A percentile compares a stretch with the other conserved stretches of the same genome.
phyloP scores from a whole-genome alignment of 2,329 filamentous ascomycete species.

The Alternaria ventricosa region DNA sequence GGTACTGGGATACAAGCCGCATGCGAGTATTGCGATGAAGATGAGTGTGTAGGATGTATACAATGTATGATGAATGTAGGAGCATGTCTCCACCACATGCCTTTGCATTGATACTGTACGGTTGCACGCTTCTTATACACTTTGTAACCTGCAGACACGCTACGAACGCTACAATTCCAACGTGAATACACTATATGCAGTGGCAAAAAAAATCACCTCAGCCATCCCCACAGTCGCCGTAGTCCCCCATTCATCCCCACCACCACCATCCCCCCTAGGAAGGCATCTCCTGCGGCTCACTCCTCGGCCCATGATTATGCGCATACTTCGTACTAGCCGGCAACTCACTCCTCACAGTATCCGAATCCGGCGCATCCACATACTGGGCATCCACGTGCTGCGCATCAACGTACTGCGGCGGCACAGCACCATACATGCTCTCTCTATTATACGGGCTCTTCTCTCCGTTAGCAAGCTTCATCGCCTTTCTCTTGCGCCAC shows the following conservation, averaged over 20 bases:
- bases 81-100: not conserved
- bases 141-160: not conserved
- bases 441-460: conserved; percentile 4
- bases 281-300: conserved; percentile 7
- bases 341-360: conserved; percentile 18
- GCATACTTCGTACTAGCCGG: conserved; percentile 27
- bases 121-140: not conserved
- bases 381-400: not conserved
- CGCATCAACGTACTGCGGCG: conserved; percentile 4
- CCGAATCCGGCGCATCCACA: conserved; percentile 1
- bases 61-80: not conserved
- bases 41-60: conserved; percentile 76
- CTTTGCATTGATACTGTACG: not conserved
- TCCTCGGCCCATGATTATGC: conserved; percentile 5
- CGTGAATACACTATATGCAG: too few species aligned
- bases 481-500: conserved; percentile 21
- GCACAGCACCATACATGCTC: conserved; percentile 2
- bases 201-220: too few species aligned
- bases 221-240: too few species aligned
- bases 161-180: not conserved
- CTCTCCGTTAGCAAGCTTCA: not conserved
- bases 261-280: not conserved
- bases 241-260: not conserved
- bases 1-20: conserved; percentile 85
- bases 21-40: conserved; percentile 95